These are phyloP conservation scores for Geotrichum bryndzae DNA, from an alignment of 1,139 yeast species.

Conservation along the genomic window DNA sequence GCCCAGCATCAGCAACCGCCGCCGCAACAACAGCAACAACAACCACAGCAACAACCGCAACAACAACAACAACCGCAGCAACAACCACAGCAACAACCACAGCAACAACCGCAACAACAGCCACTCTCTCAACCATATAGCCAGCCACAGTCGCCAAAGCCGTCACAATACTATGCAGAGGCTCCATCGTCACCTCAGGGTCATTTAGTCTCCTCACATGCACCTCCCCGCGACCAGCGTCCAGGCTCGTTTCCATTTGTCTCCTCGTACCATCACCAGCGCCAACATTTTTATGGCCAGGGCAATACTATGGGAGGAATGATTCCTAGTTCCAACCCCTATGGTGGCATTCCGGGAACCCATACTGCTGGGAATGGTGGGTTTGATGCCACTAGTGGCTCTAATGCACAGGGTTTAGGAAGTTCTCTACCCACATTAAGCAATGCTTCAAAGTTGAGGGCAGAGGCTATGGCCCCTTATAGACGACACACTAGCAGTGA, in stretches of 20 bases:
- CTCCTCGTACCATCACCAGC: constrained; percentile 16
- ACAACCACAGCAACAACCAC: neutral
- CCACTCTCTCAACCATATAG: neutral
- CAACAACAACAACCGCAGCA: no score
- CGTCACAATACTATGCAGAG: constrained; percentile 3
- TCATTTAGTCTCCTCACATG: neutral
- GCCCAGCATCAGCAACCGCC: neutral
- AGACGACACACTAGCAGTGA: constrained; percentile 20
- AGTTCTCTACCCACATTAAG: neutral
- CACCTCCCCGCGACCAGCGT: constrained; percentile 28
- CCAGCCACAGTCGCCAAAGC: constrained; percentile 1
- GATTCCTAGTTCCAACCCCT: constrained; percentile 19
- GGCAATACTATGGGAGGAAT: constrained; percentile 4
- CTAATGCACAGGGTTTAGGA: neutral
- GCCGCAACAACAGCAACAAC: no score
- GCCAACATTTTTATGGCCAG: constrained; percentile 13
- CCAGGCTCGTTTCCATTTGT: constrained; percentile 31
- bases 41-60: no score
- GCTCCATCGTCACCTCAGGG: constrained; percentile 5
- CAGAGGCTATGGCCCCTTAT: constrained; percentile 16
- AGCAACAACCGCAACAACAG: neutral
- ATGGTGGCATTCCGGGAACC: constrained; percentile 3
- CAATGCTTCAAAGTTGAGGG: constrained; percentile 8
- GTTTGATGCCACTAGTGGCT: neutral
- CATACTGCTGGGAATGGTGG: neutral